A percentile compares a stretch with the other conserved stretches of the same genome.
phyloP scores from a whole-genome alignment of 2,329 filamentous ascomycete species.

The Ceratocystis colombiana region DNA sequence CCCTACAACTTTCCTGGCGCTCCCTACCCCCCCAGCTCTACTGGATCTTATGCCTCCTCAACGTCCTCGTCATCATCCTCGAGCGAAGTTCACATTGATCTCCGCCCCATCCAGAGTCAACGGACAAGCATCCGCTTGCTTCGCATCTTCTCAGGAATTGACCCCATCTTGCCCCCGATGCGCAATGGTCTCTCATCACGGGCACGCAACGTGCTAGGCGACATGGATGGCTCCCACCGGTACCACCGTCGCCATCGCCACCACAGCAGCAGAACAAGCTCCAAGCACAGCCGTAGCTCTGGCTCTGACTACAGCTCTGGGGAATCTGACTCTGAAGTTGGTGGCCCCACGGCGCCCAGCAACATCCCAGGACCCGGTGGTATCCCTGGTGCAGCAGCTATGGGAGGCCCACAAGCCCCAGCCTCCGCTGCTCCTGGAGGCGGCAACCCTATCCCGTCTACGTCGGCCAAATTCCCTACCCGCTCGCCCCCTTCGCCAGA shows the following conservation, averaged over 20 bases:
- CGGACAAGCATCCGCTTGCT: constrained; percentile 21
- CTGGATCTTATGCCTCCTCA: constrained; percentile 5
- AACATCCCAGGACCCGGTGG: neutral
- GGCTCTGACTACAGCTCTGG: constrained; percentile 8
- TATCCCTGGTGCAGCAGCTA: neutral
- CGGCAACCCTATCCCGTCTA: neutral
- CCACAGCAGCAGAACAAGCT: constrained; percentile 10
- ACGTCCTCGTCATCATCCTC: constrained; percentile 9
- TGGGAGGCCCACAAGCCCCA: neutral
- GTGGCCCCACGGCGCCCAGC: neutral
- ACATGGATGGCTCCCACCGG: neutral
- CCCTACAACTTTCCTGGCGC: neutral
- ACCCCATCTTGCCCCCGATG: constrained; percentile 23
- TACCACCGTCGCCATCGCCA: constrained; percentile 10
- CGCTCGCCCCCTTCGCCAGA: constrained; percentile 9
- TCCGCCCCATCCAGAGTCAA: constrained; percentile 18
- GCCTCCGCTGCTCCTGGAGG: neutral
- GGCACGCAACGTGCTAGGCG: neutral
- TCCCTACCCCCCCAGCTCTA: constrained; percentile 18
- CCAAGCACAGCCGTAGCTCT: neutral
- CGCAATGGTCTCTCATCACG: constrained; percentile 14
- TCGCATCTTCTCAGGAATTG: constrained; percentile 25
- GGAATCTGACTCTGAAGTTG: constrained; percentile 11
- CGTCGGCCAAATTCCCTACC: constrained; percentile 6
- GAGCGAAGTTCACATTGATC: constrained; percentile 1